These are phyloP conservation scores for Trypanosoma scelopori DNA, from an alignment of 208 protist species.

Conservation along the genomic window DNA sequence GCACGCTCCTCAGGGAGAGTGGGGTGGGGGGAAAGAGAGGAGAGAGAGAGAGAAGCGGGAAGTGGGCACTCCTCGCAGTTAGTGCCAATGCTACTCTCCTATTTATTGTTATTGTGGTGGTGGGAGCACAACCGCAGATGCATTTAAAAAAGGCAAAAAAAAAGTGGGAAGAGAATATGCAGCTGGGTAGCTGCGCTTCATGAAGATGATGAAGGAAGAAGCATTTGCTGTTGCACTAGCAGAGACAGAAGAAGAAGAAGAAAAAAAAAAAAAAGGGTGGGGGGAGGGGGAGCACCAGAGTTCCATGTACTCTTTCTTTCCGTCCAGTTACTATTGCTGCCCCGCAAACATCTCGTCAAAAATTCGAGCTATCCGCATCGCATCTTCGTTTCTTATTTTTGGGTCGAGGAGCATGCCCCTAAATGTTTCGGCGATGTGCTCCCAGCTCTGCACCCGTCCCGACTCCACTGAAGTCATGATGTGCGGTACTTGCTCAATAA, in stretches of 20 bases:
- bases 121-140: background rate
- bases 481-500: slow-evolving; percentile 88
- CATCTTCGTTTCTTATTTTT: slow-evolving; percentile 50
- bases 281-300: too few species aligned
- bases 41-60: too few species aligned
- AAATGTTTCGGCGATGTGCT: slow-evolving; percentile 17
- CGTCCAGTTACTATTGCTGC: background rate
- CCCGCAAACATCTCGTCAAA: slow-evolving; percentile 81
- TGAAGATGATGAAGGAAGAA: too few species aligned
- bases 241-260: background rate
- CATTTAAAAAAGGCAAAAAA: slow-evolving; percentile 3
- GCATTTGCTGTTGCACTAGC: too few species aligned
- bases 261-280: slow-evolving; percentile 19
- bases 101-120: too few species aligned
- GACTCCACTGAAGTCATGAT: slow-evolving; percentile 65
- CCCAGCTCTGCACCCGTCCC: slow-evolving; percentile 7
- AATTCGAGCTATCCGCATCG: slow-evolving; percentile 66
- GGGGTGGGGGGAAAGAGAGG: too few species aligned
- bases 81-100: too few species aligned
- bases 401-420: slow-evolving; percentile 42
- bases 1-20: too few species aligned
- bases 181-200: too few species aligned
- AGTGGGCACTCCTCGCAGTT: too few species aligned
- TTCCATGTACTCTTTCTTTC: background rate
- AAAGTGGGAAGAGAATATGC: slow-evolving; percentile 19